Evolutionary conservation across 495 filamentous ascomycete genomes (phyloP).

Genomic region (Staphylotrichum tortipilum): DNA sequence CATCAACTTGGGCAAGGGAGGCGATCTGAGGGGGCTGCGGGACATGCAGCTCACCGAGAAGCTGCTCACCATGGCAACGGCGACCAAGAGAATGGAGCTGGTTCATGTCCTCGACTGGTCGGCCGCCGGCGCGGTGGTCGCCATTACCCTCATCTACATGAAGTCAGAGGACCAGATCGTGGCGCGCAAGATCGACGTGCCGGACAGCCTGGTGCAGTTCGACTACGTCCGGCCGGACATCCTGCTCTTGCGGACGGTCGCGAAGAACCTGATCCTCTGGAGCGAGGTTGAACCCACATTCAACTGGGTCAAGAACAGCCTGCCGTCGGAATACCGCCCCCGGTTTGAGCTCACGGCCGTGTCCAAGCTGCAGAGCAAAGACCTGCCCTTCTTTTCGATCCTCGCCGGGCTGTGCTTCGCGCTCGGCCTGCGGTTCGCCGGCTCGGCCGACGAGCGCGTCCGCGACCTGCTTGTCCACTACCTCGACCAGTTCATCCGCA

Average conservation of each 20-base stretch:
- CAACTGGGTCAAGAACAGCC: constrained; percentile 63
- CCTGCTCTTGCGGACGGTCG: constrained; percentile 79
- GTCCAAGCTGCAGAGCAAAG: constrained; percentile 54
- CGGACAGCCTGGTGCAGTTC: constrained; percentile 79
- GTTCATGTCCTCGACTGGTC: constrained; percentile 90
- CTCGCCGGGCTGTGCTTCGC: constrained; percentile 79
- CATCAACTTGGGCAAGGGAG: constrained; percentile 89
- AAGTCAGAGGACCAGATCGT: constrained; percentile 86
- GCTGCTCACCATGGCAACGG: constrained; percentile 72
- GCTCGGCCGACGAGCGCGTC: constrained; percentile 62
- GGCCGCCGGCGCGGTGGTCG: constrained; percentile 80
- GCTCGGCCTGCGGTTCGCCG: constrained; percentile 76
- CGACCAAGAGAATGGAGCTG: constrained; percentile 75
- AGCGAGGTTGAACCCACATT: constrained; percentile 60
- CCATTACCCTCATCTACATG: constrained; percentile 93
- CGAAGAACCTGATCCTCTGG: constrained; percentile 94
- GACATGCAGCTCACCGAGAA: constrained; percentile 93
- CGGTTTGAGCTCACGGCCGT: constrained; percentile 46
- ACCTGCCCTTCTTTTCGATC: constrained; percentile 90
- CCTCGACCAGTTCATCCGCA: constrained; percentile 77
- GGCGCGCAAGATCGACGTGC: constrained; percentile 86
- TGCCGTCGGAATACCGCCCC: constrained; percentile 58
- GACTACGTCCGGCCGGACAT: constrained; percentile 93
- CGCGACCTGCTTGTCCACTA: constrained; percentile 77
- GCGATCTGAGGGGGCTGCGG: constrained; percentile 76